Evolutionary conservation across 345 rosid genomes (phyloP).

Genomic region (Mallotus nudiflorus): DNA sequence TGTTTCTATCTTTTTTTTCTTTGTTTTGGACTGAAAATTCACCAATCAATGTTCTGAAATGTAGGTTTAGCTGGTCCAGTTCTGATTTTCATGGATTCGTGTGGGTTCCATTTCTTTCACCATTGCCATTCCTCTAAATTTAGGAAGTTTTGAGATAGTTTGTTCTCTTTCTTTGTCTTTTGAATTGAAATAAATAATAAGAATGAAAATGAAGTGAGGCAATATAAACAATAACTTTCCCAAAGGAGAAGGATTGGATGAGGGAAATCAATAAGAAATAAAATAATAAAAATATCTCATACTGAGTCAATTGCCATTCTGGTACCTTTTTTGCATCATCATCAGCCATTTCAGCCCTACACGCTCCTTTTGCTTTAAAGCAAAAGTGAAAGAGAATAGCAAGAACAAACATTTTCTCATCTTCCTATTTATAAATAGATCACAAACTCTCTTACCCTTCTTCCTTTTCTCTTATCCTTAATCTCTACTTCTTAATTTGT

Average conservation of each 20-base stretch:
- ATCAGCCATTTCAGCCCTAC: neutral
- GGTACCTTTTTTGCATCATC: neutral
- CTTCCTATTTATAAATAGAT: neutral
- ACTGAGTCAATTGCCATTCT: neutral
- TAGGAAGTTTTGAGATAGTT: no score
- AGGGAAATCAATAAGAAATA: no score
- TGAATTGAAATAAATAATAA: neutral
- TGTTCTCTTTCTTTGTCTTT: neutral
- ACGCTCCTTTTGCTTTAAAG: neutral
- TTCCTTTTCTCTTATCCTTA: neutral
- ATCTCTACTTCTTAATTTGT: neutral
- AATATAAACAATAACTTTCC: slow-evolving; percentile 17
- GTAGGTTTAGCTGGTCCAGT: no score
- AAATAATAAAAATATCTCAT: slow-evolving; percentile 4
- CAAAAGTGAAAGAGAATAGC: neutral
- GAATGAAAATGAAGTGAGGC: neutral
- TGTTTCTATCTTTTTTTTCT: no score
- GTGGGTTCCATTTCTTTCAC: no score
- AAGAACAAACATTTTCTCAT: neutral
- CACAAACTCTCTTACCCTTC: neutral
- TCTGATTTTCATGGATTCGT: no score
- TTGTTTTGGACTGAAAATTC: no score
- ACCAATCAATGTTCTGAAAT: no score
- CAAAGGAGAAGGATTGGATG: slow-evolving; percentile 18
- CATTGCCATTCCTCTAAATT: no score